Base-by-base conservation (phyloP, 202 grass and related monocot genomes). In the Eragrostis tef region DNA sequence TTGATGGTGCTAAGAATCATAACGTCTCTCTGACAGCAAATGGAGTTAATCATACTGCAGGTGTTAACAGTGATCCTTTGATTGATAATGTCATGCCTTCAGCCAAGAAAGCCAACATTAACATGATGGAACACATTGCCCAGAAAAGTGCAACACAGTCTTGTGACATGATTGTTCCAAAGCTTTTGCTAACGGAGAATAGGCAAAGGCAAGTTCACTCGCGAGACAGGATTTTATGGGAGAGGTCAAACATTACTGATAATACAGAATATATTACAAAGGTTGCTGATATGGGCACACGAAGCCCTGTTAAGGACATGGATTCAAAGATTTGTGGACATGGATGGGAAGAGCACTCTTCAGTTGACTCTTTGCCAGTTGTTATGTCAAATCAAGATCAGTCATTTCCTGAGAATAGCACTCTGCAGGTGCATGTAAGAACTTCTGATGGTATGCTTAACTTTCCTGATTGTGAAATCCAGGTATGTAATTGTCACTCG, bases 131-230 rank as follows among this genome's bases (percentile, higher is more conserved):
- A 63, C 19, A 51, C 22, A 48, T 9, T 62, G 29, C 72, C 21
- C 43, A 57, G 15, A 58, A 67, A 84, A 46, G 36, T 39, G 52
- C 17, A 15, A 49, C 72, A 64, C 3, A 24, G 54, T 77, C 70
- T 66, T 17, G 71, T 73, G 79, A 59, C 53, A 77, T 14, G 59
- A 88, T 36, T 80, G 64, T 52, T 81, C 44, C 4, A 69, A 80
- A 75, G 41, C 75, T 71, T 58, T 91, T 84, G 47, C 79, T 36
- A 46, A 69, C 39, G 19, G 82, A 79, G 34, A 64, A 81, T 75
- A 93, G 83, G 77, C 85, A 41, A 86, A 82, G 63, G 21, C 91
- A 88, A 64, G 82, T 77, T 77, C 47, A 76, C 73, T 69, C 78
- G 73, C 48, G 5, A 5, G 72, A 86, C 16, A 83, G 52, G 79